Base-by-base conservation (phyloP, 2,329 filamentous ascomycete genomes). In the Fusarium sarcochroum region DNA sequence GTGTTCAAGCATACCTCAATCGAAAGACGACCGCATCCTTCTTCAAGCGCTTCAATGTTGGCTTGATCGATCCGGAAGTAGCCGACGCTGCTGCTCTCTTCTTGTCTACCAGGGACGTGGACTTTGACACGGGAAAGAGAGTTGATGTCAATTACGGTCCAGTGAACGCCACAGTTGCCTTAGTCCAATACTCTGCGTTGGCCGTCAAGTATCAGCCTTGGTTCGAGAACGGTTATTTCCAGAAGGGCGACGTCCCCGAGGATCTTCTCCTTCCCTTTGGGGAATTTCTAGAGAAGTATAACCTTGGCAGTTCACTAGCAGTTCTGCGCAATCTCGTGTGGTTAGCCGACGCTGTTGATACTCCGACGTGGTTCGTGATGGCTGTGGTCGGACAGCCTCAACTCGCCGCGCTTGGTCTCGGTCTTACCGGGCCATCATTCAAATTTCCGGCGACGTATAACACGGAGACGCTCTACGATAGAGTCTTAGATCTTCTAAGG, bases 151-250 rank as follows among this genome's bases (percentile, higher is more conserved):
- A 68, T 7, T 70, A 68, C 14, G 59, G 58, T 1, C 18, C 52
- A 1, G 9, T 64, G 27, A 54, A 70, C 7, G 15, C 47, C 2
- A 46, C 44, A 1, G 44, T 44, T 4, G 38, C 41, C 3, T 11
- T 68, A 15, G 25, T 45, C 2, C n/a, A n/a, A 14, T 68, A 68
- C n/a, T 15, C 13, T 41, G 48, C 40, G 0, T 7, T 68, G n/a
- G 64, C 64, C 2, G 5, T 7, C 2, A 68, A 64, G 23, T 68
- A 68, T 23, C 64, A 68, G 8, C 52, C 64, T 3, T 68, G 49
- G 49, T 68, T 68, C 8, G 64, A 68, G 8, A 68, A 68, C 14
- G 64, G 64, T 15, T 68, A 68, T n/a, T 68, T 68, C 15, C 35
- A 59, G 10, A 47, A 32, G 6, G 64, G 63, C 5, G 7, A 68